Percentiles rank a stretch among this genome's conserved stretches.
phyloP scores from a whole-genome alignment of 1,139 yeast genomes.

The Saccharomyces hybrid region DNA sequence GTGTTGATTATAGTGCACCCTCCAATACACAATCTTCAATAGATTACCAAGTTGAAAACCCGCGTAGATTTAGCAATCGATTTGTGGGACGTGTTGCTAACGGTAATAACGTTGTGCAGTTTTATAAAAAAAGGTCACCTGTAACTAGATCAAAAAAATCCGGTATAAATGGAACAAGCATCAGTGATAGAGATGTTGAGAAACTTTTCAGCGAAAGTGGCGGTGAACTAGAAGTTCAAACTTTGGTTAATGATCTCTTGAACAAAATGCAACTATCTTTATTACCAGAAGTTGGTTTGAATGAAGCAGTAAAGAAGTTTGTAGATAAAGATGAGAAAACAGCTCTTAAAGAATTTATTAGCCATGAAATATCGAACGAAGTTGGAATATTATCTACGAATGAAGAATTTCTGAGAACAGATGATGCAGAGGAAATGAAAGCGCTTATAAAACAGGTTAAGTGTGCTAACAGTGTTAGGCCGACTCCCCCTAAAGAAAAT shows the following conservation, averaged over 20 bases:
- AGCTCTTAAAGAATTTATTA: slow-evolving; percentile 62
- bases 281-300: slow-evolving; percentile 71
- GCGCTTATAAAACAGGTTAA: slow-evolving; percentile 25
- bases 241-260: slow-evolving; percentile 54
- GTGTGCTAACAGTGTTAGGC: slow-evolving; percentile 14
- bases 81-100: slow-evolving; percentile 92
- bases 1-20: slow-evolving; percentile 78
- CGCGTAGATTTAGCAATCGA: slow-evolving; percentile 78
- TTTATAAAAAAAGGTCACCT: slow-evolving; percentile 43
- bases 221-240: slow-evolving; percentile 47
- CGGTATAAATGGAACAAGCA: slow-evolving; percentile 17
- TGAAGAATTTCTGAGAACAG: slow-evolving; percentile 34
- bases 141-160: slow-evolving; percentile 25
- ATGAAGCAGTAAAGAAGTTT: slow-evolving; percentile 61
- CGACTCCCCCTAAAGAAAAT: not conserved
- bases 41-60: slow-evolving; percentile 86
- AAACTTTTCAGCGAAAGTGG: slow-evolving; percentile 13
- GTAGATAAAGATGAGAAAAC: slow-evolving; percentile 79
- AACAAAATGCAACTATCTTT: slow-evolving; percentile 57
- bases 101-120: slow-evolving; percentile 73
- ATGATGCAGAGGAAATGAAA: slow-evolving; percentile 31
- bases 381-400: slow-evolving; percentile 46
- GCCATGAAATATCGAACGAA: slow-evolving; percentile 57
- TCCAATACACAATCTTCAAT: slow-evolving; percentile 15
- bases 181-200: slow-evolving; percentile 24